Evolutionary conservation across 148 eudicot genomes (phyloP).

Genomic region (Camellia japonica): DNA sequence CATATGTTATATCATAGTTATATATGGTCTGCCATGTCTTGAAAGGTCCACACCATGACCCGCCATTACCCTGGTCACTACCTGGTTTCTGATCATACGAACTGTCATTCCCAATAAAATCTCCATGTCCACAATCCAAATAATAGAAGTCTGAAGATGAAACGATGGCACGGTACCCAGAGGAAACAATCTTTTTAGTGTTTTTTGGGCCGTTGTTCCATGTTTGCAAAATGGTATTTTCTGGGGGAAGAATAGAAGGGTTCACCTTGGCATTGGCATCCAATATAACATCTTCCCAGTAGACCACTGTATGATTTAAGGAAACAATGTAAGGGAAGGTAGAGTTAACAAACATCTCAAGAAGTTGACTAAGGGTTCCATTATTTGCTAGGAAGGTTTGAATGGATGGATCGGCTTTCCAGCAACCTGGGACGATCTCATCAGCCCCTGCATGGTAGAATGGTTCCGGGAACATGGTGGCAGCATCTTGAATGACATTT

Average conservation of each 20-base stretch:
- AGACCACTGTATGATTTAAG: constrained; percentile 59
- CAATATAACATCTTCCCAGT: constrained; percentile 87
- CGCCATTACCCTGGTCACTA: constrained; percentile 52
- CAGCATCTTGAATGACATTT: constrained; percentile 48
- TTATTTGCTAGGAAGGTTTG: constrained; percentile 43
- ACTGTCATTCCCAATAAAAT: constrained; percentile 69
- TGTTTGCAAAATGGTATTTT: constrained; percentile 65
- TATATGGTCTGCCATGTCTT: constrained; percentile 92
- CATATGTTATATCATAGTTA: constrained; percentile 74
- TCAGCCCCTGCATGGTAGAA: constrained; percentile 78
- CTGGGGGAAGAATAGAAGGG: constrained; percentile 48
- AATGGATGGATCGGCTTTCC: constrained; percentile 72
- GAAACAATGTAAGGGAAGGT: constrained; percentile 61
- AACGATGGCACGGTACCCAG: constrained; percentile 78
- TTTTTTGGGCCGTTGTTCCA: constrained; percentile 74
- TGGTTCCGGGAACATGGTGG: constrained; percentile 70
- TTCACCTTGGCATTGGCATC: constrained; percentile 40
- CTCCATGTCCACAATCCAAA: constrained; percentile 94
- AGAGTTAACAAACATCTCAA: constrained; percentile 62
- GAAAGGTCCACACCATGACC: constrained; percentile 94
- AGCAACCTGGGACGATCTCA: constrained; percentile 73
- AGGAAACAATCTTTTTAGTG: constrained; percentile 59
- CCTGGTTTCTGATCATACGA: constrained; percentile 51
- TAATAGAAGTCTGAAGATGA: constrained; percentile 80
- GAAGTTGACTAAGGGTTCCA: constrained; percentile 62